Conservation (phyloP, 2,329 filamentous ascomycete genomes). For the Daldinia sp. region DNA sequence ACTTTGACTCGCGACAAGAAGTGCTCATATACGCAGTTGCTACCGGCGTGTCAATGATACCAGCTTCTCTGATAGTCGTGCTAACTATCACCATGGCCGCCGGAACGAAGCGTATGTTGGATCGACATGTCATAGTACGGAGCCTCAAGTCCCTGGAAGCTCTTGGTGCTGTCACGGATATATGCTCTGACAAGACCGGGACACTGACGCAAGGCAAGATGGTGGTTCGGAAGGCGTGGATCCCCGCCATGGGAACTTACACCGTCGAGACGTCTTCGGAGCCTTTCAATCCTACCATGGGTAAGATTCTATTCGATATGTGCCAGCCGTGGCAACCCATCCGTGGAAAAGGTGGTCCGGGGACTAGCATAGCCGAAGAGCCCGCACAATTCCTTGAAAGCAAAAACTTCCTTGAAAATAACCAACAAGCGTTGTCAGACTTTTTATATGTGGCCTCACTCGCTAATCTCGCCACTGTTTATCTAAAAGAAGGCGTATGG, state of each 20-base stretch:
- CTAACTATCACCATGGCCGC: conserved; percentile 71
- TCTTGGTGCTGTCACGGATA: conserved; percentile 67
- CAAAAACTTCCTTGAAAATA: conserved; percentile 53
- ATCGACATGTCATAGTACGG: conserved; percentile 65
- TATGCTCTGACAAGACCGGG: conserved; percentile 65
- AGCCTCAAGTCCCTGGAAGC: conserved; percentile 66
- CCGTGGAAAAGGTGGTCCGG: conserved; percentile 25
- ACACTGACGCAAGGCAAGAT: conserved; percentile 71
- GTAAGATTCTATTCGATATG: conserved; percentile 54
- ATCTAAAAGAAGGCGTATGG: conserved; percentile 58
- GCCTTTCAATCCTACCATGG: conserved; percentile 65
- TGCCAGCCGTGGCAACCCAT: conserved; percentile 48
- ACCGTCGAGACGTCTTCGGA: conserved; percentile 63
- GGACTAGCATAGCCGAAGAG: conserved; percentile 36
- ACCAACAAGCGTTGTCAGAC: conserved; percentile 56
- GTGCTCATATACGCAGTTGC: conserved; percentile 71
- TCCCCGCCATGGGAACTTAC: conserved; percentile 65
- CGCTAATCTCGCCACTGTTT: conserved; percentile 61
- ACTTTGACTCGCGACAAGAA: conserved; percentile 61
- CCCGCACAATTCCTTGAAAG: conserved; percentile 50
- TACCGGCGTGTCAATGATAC: conserved; percentile 67
- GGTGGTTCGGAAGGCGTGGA: conserved; percentile 67
- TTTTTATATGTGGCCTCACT: conserved; percentile 68
- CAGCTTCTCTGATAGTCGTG: conserved; percentile 70
- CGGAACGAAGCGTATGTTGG: conserved; percentile 65